Conservation (phyloP, 2,329 filamentous ascomycete species). For the Cyphellophora europaea region DNA sequence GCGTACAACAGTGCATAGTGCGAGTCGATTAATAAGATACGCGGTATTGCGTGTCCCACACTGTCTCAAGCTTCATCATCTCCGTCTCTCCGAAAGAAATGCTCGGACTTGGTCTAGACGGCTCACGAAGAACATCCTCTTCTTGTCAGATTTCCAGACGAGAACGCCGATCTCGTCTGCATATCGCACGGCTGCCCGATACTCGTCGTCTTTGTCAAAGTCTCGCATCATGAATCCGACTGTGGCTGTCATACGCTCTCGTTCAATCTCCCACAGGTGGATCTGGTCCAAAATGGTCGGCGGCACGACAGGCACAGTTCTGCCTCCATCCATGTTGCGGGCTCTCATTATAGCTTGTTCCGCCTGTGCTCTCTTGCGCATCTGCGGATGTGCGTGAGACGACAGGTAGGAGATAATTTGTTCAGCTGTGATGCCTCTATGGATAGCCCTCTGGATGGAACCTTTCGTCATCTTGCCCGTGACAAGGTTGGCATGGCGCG, state of each 20-base stretch:
- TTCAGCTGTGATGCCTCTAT: conserved; percentile 83
- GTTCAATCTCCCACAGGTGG: conserved; percentile 92
- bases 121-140: conserved; percentile 82
- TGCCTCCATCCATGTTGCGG: conserved; percentile 20
- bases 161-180: conserved; percentile 86
- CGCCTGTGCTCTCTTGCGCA: conserved; percentile 55
- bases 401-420: conserved; percentile 92
- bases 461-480: conserved; percentile 83
- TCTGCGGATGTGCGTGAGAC: conserved; percentile 88
- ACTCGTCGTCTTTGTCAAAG: conserved; percentile 64
- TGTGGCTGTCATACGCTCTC: conserved; percentile 81
- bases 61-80: too few species aligned
- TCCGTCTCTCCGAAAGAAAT: conserved; percentile 37
- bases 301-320: conserved; percentile 59
- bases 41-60: too few species aligned
- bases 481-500: conserved; percentile 90
- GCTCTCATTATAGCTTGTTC: conserved; percentile 20
- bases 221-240: conserved; percentile 84
- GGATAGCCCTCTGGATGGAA: conserved; percentile 78
- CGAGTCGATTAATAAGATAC: too few species aligned
- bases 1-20: too few species aligned
- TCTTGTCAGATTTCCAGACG: conserved; percentile 72
- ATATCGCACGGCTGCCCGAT: conserved; percentile 44
- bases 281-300: conserved; percentile 98
- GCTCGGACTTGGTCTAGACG: conserved; percentile 80